Base-by-base conservation (phyloP, 179 eudicot genomes). In the Dionaea muscipula region DNA sequence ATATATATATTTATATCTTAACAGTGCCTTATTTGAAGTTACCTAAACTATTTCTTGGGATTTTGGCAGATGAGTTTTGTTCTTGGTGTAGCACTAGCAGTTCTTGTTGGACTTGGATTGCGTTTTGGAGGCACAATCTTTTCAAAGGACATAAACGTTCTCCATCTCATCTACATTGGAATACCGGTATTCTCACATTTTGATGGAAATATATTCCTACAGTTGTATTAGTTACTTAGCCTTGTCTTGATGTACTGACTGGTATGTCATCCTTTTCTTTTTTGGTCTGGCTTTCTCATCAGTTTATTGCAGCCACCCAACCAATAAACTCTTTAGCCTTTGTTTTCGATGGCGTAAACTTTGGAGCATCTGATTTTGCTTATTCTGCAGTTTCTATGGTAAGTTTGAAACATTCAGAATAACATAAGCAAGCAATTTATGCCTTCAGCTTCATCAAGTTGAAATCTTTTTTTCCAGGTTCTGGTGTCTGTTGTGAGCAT, bases 301-400 rank as follows among this genome's bases (percentile, higher is more conserved):
- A 86, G 95, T 86, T 83, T 81, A 84, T 86, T 47, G 95, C 94
- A 51, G 74, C 74, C 24, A 77, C 95, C 39, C 95, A 86, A 57
- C 84, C 84, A 12, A 60, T 79, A n/a, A 79, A 79, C 56, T 61
- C 81, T 1, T 13, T 79, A 72, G 81, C 84, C 27, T 79, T 79
- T 62, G 81, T 79, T 40, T 76, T 76, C 26, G 81, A 78, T 37
- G 83, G 83, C 35, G 55, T 75, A 50, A 79, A 79, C 65, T 79
- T 66, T 54, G 84, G 95, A 27, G 95, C 82, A 53, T 78, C 88
- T 9, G 95, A 86, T 79, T 86, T 81, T 58, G 88, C 82, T 11
- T 86, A 84, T 61, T 79, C 95, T 38, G 94, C 94, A 17, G 66
- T 73, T 57, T 93, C 99, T 48, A 88, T 93, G 99, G 99, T 72